Evolutionary conservation across 805 yeast species (phyloP), one percentile per base, ranked within the genome.

Genomic region (Blastobotrys muscicola): DNA sequence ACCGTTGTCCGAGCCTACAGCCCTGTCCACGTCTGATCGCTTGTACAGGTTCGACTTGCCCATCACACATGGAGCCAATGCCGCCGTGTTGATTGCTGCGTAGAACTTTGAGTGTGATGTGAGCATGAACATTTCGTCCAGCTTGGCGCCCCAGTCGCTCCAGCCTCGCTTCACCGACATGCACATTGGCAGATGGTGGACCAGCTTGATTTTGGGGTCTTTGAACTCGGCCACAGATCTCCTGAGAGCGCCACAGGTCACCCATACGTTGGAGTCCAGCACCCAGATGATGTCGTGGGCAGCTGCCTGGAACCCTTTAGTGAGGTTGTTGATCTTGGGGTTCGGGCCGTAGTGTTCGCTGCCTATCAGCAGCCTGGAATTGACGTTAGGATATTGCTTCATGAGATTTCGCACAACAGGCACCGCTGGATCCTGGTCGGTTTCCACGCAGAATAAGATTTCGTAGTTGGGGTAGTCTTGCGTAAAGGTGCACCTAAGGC

Each of bases 21-120:
- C 59, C n/a, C 33, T 38, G 12, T 64, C 57, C 20, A 85, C 62
- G 43, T 75, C 82, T 0, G 84, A 75, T 37, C 76, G 68, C 14
- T 89, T 68, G 60, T 83, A 87, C 41, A 86, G 52, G 55, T 86
- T 86, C 7, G 92, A 82, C 57, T 87, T 86, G 8, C 96, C 96
- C 68, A 83, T 86, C 36, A 86, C 92, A 62, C 96, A 86, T 0
- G 95, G 94, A 0, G 94, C 94, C 30, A 84, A 62, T 4, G 80
- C 74, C 8, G 81, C 64, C 47, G 78, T 76, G 58, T 86, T 86
- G 56, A 86, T 76, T 29, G 85, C 79, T 4, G 80, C 78, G 59
- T 86, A 86, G 59, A 87, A 85, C 62, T 85, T 85, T 42, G 89
- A 78, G 64, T 86, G 96, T 1, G 94, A 76, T 0, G 95, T 80